Conservation (phyloP, 1,284 basidiomycete genomes). For the Singerocomus inundabilis region DNA sequence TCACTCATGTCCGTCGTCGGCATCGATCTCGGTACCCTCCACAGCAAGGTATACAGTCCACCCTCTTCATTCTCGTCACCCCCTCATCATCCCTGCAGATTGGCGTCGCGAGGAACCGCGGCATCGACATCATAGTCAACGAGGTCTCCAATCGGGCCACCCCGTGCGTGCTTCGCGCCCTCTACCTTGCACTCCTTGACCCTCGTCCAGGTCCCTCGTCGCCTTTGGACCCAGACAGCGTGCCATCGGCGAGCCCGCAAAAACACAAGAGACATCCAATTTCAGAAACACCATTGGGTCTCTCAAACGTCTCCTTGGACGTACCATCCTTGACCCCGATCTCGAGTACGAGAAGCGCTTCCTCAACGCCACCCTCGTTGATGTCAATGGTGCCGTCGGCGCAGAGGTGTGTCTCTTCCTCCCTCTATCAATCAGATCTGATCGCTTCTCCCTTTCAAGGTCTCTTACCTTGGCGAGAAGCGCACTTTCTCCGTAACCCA, state of each 20-base stretch:
- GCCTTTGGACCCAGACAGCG: constrained; percentile 90
- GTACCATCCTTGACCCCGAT: constrained; percentile 74
- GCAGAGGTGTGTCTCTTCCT: constrained; percentile 59
- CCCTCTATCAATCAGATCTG: constrained; percentile 14
- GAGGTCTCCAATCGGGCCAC: constrained; percentile 94
- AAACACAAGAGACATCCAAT: constrained; percentile 97
- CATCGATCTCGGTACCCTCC: constrained; percentile 86
- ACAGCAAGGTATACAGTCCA: constrained; percentile 69
- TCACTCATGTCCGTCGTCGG: constrained; percentile 85
- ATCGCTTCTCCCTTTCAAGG: constrained; percentile 45
- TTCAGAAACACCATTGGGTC: constrained; percentile 94
- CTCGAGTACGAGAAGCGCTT: constrained; percentile 86
- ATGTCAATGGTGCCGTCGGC: constrained; percentile 79
- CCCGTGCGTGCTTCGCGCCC: constrained; percentile 57
- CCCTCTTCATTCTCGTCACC: neutral
- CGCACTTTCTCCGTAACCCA: constrained; percentile 81
- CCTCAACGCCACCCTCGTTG: constrained; percentile 80
- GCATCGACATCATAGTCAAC: constrained; percentile 94
- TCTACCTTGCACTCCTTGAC: neutral
- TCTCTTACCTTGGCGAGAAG: constrained; percentile 82
- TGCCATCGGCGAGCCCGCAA: constrained; percentile 87
- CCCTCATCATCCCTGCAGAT: constrained; percentile 51
- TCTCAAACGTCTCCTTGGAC: constrained; percentile 85
- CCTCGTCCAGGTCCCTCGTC: constrained; percentile 71
- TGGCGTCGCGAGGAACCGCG: constrained; percentile 89